Evolutionary conservation across 139 green algal genomes (phyloP).

Genomic region (Closterium sp.): DNA sequence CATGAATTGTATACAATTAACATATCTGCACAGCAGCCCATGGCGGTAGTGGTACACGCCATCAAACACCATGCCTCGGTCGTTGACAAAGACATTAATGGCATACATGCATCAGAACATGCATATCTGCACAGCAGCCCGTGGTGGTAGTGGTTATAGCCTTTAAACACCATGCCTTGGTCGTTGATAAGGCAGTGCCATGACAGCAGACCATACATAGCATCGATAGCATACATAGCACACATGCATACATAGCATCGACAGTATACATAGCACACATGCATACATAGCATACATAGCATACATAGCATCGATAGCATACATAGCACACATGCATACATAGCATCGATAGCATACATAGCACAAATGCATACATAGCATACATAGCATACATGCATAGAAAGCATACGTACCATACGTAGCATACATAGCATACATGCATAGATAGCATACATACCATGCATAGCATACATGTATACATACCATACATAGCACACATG

Average conservation of each 20-base stretch:
- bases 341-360: no score
- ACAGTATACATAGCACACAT: background rate
- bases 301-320: no score
- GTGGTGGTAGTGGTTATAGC: background rate
- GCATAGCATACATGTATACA: no score
- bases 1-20: no score
- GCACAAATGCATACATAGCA: no score
- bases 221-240: no score
- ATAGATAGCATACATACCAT: background rate
- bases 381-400: background rate
- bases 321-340: background rate
- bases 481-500: no score
- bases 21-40: background rate
- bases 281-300: background rate
- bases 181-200: slow-evolving; percentile 5
- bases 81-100: slow-evolving; percentile 7
- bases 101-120: no score
- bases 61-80: slow-evolving; percentile 11
- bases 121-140: slow-evolving; percentile 6
- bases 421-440: no score
- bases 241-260: no score
- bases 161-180: background rate
- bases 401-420: no score
- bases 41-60: slow-evolving; percentile 4
- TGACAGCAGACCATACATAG: no score